A percentile compares a stretch with the other conserved stretches of the same genome.
These are phyloP conservation scores for Colletotrichum musicola DNA, from an alignment of 2,329 filamentous ascomycete species.

Conservation along the genomic window DNA sequence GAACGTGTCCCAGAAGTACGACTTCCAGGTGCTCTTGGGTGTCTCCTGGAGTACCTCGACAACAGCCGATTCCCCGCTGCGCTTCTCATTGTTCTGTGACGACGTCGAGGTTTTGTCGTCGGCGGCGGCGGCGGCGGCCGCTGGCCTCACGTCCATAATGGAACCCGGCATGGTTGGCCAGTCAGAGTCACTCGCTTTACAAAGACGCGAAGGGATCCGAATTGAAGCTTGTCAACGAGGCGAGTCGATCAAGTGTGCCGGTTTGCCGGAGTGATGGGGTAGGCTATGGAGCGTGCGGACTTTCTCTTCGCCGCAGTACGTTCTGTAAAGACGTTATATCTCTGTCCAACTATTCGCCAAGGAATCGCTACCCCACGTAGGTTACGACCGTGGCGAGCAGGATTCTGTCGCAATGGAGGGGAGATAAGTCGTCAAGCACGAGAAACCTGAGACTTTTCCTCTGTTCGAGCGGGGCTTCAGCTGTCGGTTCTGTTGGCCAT, in stretches of 20 bases:
- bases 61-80: neutral
- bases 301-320: neutral
- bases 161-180: constrained; percentile 6
- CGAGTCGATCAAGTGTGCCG: neutral
- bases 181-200: neutral
- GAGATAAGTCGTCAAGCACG: constrained; percentile 27
- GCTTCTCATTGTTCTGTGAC: constrained; percentile 3
- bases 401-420: constrained; percentile 20
- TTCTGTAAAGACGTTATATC: constrained; percentile 18
- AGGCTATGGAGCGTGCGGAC: neutral
- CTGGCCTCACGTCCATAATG: neutral
- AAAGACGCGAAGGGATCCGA: neutral
- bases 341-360: constrained; percentile 13
- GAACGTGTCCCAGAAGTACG: constrained; percentile 62
- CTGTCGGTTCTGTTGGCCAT: constrained; percentile 2
- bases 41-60: constrained; percentile 42
- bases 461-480: neutral
- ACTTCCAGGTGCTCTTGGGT: constrained; percentile 58
- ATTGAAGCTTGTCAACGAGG: neutral
- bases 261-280: neutral
- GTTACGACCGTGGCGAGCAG: neutral
- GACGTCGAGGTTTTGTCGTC: constrained; percentile 9
- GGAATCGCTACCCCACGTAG: neutral
- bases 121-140: neutral
- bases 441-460: neutral